A percentile compares a stretch with the other conserved stretches of the same genome.
Conservation (phyloP, 306 rosid genomes). For the Prunus fruticosa region DNA sequence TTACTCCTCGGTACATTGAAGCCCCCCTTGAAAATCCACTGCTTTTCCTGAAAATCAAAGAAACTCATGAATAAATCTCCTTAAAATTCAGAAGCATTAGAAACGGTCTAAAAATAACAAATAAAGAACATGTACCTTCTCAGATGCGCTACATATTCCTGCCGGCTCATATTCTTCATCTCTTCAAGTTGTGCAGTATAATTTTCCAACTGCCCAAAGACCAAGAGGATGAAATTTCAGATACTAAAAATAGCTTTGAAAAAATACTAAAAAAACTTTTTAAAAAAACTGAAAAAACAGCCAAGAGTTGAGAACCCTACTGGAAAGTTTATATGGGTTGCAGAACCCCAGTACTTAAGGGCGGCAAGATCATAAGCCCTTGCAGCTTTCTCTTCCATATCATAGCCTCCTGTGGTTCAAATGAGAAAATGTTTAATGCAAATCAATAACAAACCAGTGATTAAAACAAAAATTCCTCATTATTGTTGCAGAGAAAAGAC, state of each 20-base stretch:
- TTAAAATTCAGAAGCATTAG: neutral
- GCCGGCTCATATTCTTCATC: conserved; percentile 95
- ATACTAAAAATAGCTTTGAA: neutral
- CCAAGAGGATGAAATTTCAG: neutral
- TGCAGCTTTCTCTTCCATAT: conserved; percentile 99
- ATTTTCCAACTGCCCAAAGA: conserved; percentile 57
- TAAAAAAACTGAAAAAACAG: neutral
- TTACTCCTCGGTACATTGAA: conserved; percentile 94
- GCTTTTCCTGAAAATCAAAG: conserved; percentile 68
- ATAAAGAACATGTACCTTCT: conserved; percentile 50
- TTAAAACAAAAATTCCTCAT: neutral
- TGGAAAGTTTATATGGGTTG: conserved; percentile 88
- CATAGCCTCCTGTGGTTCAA: conserved; percentile 78
- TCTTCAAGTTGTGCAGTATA: conserved; percentile 70
- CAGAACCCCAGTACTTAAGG: conserved; percentile 92
- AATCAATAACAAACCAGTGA: neutral
- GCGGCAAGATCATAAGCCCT: conserved; percentile 99
- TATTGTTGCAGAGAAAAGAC: conserved; percentile 4
- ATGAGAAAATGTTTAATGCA: neutral
- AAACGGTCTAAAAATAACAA: neutral
- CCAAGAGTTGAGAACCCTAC: conserved; percentile 30
- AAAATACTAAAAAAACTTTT: neutral
- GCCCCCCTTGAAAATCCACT: conserved; percentile 99
- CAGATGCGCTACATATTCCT: conserved; percentile 93
- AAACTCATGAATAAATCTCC: neutral